phyloP scores from a whole-genome alignment of 129 eudicot species.

The Flaveria trinervia region DNA sequence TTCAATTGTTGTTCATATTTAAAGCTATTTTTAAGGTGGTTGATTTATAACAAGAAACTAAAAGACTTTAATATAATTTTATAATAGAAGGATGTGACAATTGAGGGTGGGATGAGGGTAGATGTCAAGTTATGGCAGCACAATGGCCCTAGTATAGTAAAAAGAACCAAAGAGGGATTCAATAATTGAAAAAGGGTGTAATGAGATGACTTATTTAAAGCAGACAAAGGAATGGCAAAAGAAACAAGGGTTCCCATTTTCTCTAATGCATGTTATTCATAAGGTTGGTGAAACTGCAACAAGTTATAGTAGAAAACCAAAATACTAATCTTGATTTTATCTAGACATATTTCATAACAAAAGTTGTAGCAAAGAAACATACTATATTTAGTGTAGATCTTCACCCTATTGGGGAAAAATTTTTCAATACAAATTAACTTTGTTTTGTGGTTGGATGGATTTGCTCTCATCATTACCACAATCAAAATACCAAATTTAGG shows the following conservation, averaged over 20 bases:
- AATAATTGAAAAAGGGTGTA: conserved; percentile 34
- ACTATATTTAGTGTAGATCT: background rate
- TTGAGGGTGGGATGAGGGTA: conserved; percentile 23
- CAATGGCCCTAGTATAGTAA: conserved; percentile 35
- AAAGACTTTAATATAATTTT: conserved; percentile 1
- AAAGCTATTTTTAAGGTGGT: conserved; percentile 2
- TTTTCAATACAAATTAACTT: background rate
- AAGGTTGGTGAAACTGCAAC: conserved; percentile 11
- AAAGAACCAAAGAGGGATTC: conserved; percentile 31
- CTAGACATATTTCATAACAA: background rate
- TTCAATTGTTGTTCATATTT: conserved; percentile 12
- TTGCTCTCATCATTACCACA: conserved; percentile 41
- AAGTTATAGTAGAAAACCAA: background rate
- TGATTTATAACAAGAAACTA: conserved; percentile 25
- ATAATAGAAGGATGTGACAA: conserved; percentile 14
- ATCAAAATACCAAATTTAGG: conserved; percentile 35
- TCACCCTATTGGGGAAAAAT: background rate
- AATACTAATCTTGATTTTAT: conserved; percentile 1
- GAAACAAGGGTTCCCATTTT: background rate
- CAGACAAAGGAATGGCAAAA: conserved; percentile 30
- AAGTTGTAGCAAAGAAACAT: background rate
- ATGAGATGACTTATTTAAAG: conserved; percentile 38
- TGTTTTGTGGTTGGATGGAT: conserved; percentile 24
- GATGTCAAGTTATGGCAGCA: conserved; percentile 31
- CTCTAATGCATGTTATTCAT: conserved; percentile 6